Evolutionary conservation across 176 grass and related monocot genomes (phyloP), one percentile per base, ranked within the genome.

Genomic region (Musa schizocarpa): DNA sequence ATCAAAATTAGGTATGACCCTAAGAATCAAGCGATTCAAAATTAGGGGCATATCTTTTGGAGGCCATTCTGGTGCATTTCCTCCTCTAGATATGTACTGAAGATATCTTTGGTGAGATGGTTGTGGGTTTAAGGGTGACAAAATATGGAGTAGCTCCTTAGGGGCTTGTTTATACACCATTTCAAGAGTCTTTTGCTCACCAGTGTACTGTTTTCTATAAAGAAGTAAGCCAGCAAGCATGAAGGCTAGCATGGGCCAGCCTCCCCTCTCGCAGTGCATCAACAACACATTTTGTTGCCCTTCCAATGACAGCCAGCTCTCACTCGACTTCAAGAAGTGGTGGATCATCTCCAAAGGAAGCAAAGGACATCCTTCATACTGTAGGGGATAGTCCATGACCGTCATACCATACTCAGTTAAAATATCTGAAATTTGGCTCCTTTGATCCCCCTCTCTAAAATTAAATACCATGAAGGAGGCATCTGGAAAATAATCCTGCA

Each of bases 131-230:
- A 98, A 93, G 1, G 79, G 70, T 72, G 89, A 93, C 80, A 89
- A 98, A 50, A 91, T 82, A 25, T 91, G 90, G 62, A 98, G 83
- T 29, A 98, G 88, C 20, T 98, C 95, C 72, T 85, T 86, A 54
- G 88, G 86, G 29, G 90, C 90, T 87, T 98, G 95, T 75, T 89
- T 98, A 82, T 98, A 98, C 49, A 98, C 95, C 90, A 98, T 94
- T 68, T 98, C 95, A 65, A 98, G 82, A 68, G 90, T 93, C 72
- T 93, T 98, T 67, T 91, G 88, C 77, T 98, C 95, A 8, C 90
- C 88, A 9, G 77, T 85, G 76, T 89, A 98, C 65, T 86, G 87
- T 81, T 91, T 91, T 58, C 86, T 74, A 78, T 90, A 98, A 57
- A 98, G 79, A 64, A 98, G 90, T 56, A 98, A 89, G 53, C 95